phyloP scores from a whole-genome alignment of 768 basidiomycete species.

The Tylopilus sp. region DNA sequence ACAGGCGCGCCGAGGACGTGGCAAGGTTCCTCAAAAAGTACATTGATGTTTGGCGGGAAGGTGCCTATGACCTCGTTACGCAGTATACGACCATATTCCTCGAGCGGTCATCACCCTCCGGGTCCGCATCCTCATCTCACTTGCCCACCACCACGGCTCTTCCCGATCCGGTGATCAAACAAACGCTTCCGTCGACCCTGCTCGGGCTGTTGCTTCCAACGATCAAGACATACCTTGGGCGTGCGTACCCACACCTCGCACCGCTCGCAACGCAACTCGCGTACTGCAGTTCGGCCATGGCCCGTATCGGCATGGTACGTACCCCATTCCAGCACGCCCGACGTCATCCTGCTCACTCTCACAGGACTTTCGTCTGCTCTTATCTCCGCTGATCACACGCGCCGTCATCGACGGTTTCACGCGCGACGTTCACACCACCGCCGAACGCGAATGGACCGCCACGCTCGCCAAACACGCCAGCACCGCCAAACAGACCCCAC shows the following conservation, averaged over 20 bases:
- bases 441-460: constrained; percentile 35
- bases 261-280: constrained; percentile 91
- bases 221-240: constrained; percentile 58
- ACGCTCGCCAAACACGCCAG: constrained; percentile 23
- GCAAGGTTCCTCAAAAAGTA: constrained; percentile 80
- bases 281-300: constrained; percentile 89
- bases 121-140: constrained; percentile 14
- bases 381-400: constrained; percentile 62
- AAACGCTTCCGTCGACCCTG: constrained; percentile 30
- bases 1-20: constrained; percentile 66
- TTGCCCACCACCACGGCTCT: constrained; percentile 19
- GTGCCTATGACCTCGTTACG: constrained; percentile 87
- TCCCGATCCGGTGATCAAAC: constrained; percentile 27
- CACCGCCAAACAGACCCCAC: constrained; percentile 22
- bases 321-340: background rate
- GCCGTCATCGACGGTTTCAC: constrained; percentile 60
- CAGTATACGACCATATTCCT: constrained; percentile 90
- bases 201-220: constrained; percentile 60
- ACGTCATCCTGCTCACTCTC: background rate
- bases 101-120: constrained; percentile 48
- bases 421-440: constrained; percentile 36
- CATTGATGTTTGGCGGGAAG: constrained; percentile 89
- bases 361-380: constrained; percentile 63
- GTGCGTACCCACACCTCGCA: constrained; percentile 59
- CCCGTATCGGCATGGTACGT: constrained; percentile 77